Conservation (phyloP, 2,329 filamentous ascomycete species). For the Botryotinia calthae region DNA sequence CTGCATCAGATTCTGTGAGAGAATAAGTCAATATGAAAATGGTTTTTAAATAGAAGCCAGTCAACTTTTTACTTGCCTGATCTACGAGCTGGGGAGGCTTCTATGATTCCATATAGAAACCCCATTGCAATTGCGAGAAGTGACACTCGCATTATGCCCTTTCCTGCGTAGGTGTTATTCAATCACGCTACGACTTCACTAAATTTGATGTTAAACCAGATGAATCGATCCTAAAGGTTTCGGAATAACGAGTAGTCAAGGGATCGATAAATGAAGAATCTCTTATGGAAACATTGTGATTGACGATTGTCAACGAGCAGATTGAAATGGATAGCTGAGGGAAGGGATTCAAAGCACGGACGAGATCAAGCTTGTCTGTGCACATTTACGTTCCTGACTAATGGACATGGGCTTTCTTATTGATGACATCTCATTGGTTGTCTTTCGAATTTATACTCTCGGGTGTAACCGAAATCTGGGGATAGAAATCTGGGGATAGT, state of each 20-base stretch:
- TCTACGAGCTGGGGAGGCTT: background rate
- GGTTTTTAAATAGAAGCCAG: too few relatives aligned
- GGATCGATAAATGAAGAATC: background rate
- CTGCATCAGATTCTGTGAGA: background rate
- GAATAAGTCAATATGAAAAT: background rate
- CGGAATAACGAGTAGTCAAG: background rate
- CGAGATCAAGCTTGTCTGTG: conserved; percentile 2
- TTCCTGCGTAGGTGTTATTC: background rate
- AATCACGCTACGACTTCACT: background rate
- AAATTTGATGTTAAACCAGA: background rate
- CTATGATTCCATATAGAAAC: background rate
- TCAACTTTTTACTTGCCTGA: background rate
- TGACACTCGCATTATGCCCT: background rate
- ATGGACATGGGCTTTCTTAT: background rate
- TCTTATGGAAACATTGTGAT: background rate
- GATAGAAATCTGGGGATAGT: conserved; percentile 1
- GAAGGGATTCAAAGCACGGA: background rate
- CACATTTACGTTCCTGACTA: conserved; percentile 12
- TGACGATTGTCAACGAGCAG: background rate
- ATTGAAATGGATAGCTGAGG: background rate
- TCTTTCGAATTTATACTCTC: background rate
- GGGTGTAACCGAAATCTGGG: conserved; percentile 2
- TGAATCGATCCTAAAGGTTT: background rate
- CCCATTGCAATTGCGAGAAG: background rate
- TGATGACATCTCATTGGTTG: conserved; percentile 10